Base-by-base conservation (phyloP, 805 yeast species). In the Pichia kluyveri region DNA sequence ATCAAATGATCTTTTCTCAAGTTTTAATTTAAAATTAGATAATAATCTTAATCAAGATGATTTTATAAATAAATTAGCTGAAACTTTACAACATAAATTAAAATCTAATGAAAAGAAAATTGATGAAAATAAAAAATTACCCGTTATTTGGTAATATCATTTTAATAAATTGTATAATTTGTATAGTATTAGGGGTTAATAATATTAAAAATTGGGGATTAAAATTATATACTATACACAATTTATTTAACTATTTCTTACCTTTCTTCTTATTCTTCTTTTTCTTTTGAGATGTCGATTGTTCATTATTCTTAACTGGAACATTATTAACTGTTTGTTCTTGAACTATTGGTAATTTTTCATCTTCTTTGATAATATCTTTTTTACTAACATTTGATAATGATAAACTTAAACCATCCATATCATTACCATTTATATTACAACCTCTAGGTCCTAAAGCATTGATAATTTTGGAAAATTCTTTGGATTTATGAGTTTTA, bases 361-460 rank as follows among this genome's bases (percentile, higher is more conserved):
- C 41, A 8, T 12, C 17, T 23, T 51, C 46, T 23, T 46, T 54
- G 27, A 53, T 53, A 26, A 52, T 43, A 19, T 50, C 50, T 17
- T 46, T 50, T n/a, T 52, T 53, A 26, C 55, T 54, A 26, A 48
- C 53, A 45, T 61, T 59, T 12, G 56, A 47, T 55, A 62, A 51
- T 19, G 58, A 43, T 42, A 61, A 48, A 26, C 60, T 50, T 27
- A 60, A 48, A 3, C 66, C 66, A 17, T 58, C 57, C 26, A 61
- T 44, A 44, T 61, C 61, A n/a, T 54, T 43, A 12, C 53, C 48
- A 3, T 50, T 41, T 12, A 53, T 41, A 41, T 39, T 46, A 44
- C 81, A 55, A 15, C 67, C 83, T 46, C 72, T 68, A 6, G 89
- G 89, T 0, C 95, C 95, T 43, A 88, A 59, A 8, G 86, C 83